Base-by-base conservation (phyloP, 2,329 filamentous ascomycete species). In the Sordariomycetes sp. region DNA sequence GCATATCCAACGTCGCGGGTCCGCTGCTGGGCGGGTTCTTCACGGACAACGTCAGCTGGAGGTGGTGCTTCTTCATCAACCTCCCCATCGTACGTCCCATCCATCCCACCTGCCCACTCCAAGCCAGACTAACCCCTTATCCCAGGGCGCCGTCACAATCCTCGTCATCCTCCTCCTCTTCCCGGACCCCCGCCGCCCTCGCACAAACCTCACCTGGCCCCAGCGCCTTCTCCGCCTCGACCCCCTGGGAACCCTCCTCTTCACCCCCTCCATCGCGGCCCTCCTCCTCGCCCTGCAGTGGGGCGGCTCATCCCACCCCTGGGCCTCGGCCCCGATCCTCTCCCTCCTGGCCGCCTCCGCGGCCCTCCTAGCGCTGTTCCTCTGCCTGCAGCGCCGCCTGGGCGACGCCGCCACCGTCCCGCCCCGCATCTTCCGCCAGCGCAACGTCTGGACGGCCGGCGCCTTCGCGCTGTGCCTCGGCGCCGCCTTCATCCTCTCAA, bases 391-490 rank as follows among this genome's bases (percentile, higher is more conserved):
- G 59, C 64, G 69, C 62, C 67, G 65, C 60, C 69, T 71, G 54
- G 63, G 67, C 20, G 74, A 77, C 16, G 68, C 66, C 25, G 76
- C 75, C 5, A 79, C 73, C 0, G 68, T 78, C 1, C 75, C 76
- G 10, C 69, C 70, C 1, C 70, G 72, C 24, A 71, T 78, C 60
- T 62, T 77, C 32, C 68, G 63, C 46, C 68, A 74, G 57, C 71
- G 74, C 2, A 70, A 67, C 5, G 70, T 79, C 25, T 70, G 68
- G 66, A 66, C 69, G 1, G 67, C 68, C 2, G 64, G 69, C 3
- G 65, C 68, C 58, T 70, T 71, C 51, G 65, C 70, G 6, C 74
- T 75, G 61, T 68, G 72, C 53, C 72, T 74, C 37, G 69, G 73
- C 35, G 70, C 67, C 1, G 68, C 65, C 20, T 66, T 62, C 48